Percentiles rank a stretch among this genome's conserved stretches.
Evolutionary conservation across 345 rosid genomes (phyloP).

Genomic region (Psidium guajava): DNA sequence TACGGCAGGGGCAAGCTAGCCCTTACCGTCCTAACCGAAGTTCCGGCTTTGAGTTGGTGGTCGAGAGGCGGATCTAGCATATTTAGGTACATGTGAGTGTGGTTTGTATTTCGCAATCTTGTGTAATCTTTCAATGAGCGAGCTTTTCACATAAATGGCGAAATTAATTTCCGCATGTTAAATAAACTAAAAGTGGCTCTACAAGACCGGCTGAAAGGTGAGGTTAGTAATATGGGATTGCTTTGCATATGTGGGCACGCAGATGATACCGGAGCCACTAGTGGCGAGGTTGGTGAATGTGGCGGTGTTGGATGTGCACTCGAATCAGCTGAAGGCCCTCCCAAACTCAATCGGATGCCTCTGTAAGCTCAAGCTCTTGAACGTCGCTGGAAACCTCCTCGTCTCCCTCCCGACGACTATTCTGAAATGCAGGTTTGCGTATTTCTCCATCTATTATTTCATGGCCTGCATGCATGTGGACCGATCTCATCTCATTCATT

Average conservation of each 20-base stretch:
- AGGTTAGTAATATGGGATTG: background rate
- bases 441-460: background rate
- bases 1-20: background rate
- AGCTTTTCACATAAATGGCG: no score
- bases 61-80: background rate
- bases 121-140: background rate
- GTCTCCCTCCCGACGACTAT: constrained; percentile 54
- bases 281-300: constrained; percentile 70
- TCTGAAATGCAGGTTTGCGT: constrained; percentile 65
- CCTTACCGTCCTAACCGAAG: background rate
- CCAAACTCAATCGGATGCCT: constrained; percentile 87
- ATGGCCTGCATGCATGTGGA: background rate
- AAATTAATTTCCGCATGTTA: no score
- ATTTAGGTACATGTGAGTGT: background rate
- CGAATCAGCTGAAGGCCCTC: constrained; percentile 65
- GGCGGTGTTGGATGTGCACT: constrained; percentile 67
- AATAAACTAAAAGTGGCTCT: no score
- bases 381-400: constrained; percentile 76
- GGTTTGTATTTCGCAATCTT: background rate
- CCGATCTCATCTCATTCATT: background rate
- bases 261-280: constrained; percentile 80
- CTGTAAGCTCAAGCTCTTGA: constrained; percentile 65
- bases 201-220: background rate
- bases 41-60: background rate
- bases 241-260: background rate